Conservation (phyloP, 208 protist genomes). For the Crithidia expoeki region DNA sequence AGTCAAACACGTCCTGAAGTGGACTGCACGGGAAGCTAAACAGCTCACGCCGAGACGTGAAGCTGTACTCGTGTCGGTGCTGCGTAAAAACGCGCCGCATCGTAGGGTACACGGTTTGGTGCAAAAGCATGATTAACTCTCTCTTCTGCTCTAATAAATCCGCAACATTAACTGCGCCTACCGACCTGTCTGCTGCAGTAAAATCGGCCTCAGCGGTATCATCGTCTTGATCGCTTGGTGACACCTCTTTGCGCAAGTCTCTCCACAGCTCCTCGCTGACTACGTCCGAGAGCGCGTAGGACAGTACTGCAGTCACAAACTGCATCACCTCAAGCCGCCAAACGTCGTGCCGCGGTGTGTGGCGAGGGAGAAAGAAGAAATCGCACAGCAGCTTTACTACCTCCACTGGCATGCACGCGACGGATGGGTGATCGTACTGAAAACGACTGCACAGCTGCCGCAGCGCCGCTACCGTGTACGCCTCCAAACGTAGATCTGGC, state of each 20-base stretch:
- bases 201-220: too few species aligned
- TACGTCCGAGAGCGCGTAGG: slow-evolving; percentile 39
- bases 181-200: too few species aligned
- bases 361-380: slow-evolving; percentile 45
- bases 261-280: slow-evolving; percentile 45
- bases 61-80: slow-evolving; percentile 61
- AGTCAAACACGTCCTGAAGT: slow-evolving; percentile 64
- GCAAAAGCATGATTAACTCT: slow-evolving; percentile 43
- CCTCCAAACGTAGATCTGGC: slow-evolving; percentile 53
- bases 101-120: slow-evolving; percentile 64
- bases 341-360: slow-evolving; percentile 54
- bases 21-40: slow-evolving; percentile 59
- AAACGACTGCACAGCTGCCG: slow-evolving; percentile 41
- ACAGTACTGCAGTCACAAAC: slow-evolving; percentile 54
- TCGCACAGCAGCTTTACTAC: slow-evolving; percentile 63
- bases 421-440: slow-evolving; percentile 50
- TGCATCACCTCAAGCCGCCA: slow-evolving; percentile 73
- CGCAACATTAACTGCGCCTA: too few species aligned
- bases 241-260: slow-evolving; percentile 19
- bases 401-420: slow-evolving; percentile 35
- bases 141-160: not conserved
- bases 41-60: slow-evolving; percentile 70
- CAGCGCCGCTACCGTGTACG: slow-evolving; percentile 50
- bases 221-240: not conserved
- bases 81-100: slow-evolving; percentile 52